phyloP scores from a whole-genome alignment of 345 rosid genomes.

The Hibiscus tridactylites region DNA sequence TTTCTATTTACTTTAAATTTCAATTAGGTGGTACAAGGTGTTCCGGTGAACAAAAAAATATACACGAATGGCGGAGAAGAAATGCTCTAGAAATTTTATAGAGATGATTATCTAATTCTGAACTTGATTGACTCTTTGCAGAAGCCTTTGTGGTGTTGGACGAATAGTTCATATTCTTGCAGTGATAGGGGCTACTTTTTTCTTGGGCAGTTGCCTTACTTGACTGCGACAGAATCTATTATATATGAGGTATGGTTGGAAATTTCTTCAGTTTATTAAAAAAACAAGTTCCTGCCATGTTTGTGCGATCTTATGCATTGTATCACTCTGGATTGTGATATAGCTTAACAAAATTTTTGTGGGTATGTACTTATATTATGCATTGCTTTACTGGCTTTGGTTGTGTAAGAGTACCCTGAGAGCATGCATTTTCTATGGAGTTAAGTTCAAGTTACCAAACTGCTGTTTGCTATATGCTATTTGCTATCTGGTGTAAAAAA shows the following conservation, averaged over 20 bases:
- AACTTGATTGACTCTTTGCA: conserved; percentile 23
- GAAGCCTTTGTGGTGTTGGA: conserved; percentile 87
- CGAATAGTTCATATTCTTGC: conserved; percentile 42
- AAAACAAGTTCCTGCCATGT: neutral
- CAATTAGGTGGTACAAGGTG: too few relatives aligned
- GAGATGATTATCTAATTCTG: conserved; percentile 6
- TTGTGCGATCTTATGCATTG: neutral
- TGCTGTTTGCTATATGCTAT: neutral
- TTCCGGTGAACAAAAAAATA: too few relatives aligned
- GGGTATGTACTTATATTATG: too few relatives aligned
- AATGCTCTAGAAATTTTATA: neutral
- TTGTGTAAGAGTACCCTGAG: neutral
- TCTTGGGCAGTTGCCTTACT: conserved; percentile 87
- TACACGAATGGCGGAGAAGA: neutral
- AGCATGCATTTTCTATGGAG: neutral
- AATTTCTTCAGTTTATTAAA: neutral
- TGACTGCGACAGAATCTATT: conserved; percentile 56
- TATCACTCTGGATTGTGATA: neutral
- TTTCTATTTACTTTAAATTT: too few relatives aligned
- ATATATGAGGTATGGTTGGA: conserved; percentile 52
- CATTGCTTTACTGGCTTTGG: too few relatives aligned
- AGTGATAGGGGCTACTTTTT: conserved; percentile 62
- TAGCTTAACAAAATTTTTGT: neutral
- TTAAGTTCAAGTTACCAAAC: neutral
- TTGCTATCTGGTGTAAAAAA: neutral